phyloP scores from a whole-genome alignment of 2,329 filamentous ascomycete species.

The Penicillium sp. region DNA sequence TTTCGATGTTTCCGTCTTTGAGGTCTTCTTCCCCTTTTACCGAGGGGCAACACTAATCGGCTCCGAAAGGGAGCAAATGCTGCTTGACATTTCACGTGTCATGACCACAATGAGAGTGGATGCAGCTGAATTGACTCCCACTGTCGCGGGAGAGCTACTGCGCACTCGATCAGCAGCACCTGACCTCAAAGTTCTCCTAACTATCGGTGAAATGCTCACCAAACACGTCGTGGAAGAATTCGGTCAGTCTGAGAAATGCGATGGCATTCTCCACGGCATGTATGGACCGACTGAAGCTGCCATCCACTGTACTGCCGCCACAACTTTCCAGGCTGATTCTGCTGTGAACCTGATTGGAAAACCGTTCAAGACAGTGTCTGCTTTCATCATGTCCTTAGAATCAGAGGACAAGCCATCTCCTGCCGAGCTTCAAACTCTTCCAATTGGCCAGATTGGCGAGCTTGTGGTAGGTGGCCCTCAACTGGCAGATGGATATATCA shows the following conservation, averaged over 20 bases:
- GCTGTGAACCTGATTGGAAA: constrained; percentile 73
- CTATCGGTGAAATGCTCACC: constrained; percentile 93
- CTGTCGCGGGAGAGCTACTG: constrained; percentile 78
- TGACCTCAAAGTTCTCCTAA: constrained; percentile 71
- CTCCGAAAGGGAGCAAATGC: constrained; percentile 69
- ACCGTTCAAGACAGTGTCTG: constrained; percentile 80
- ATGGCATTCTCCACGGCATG: constrained; percentile 84
- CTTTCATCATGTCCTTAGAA: constrained; percentile 66
- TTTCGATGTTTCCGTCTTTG: constrained; percentile 93
- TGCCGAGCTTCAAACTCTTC: constrained; percentile 58
- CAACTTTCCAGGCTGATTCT: constrained; percentile 60
- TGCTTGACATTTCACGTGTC: constrained; percentile 72
- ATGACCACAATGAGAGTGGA: constrained; percentile 72
- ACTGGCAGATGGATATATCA: constrained; percentile 79
- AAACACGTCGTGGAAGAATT: constrained; percentile 77
- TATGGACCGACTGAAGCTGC: constrained; percentile 92
- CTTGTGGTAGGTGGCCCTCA: constrained; percentile 81
- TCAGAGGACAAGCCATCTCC: constrained; percentile 25
- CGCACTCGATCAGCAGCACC: constrained; percentile 70
- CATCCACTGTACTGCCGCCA: constrained; percentile 83
- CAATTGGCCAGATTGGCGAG: constrained; percentile 73
- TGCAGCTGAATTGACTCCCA: constrained; percentile 86
- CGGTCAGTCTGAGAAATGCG: constrained; percentile 58
- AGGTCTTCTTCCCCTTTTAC: constrained; percentile 87
- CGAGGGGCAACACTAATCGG: constrained; percentile 74